Evolutionary conservation across 2,329 filamentous ascomycete genomes (phyloP), one percentile per base, ranked within the genome.

Genomic region (Nannizzia gypsea): DNA sequence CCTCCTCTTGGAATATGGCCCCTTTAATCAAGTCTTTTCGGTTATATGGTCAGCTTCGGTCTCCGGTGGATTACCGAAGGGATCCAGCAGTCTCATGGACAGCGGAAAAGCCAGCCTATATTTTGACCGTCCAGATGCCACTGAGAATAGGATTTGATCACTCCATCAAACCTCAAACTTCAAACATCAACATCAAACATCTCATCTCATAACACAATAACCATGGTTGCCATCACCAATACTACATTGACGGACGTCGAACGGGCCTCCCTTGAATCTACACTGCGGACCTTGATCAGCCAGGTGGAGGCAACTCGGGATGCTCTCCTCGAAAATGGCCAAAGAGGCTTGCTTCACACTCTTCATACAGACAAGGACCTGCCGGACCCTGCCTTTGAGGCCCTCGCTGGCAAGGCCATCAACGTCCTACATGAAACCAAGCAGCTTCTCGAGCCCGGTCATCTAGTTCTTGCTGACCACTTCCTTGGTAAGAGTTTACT

Each of bases 391-490:
- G 50, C 26, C 6, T 8, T 55, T 4, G 50, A 31, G 15, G 17
- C 2, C 13, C 26, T 55, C 28, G 50, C 50, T 3, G 50, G 26
- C 20, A 36, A 55, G 17, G 26, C 50, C 6, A 55, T 55, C 17
- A 36, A 55, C 22, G 15, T 55, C 26, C 50, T 55, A n/a, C 50
- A 28, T 11, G 26, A 31, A 9, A 55, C 34, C 1, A n/a, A 55
- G 11, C 50, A 55, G 50, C 55, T 66, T 13, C 58, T 68, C 1
- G 65, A 67, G 24, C 67, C 68, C 9, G 59, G 60, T 2, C 62
- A 65, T 6, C 58, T 67, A 24, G 55, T 68, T 28, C 66, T 70
- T 4, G 67, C 68, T 1, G 67, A 69, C 56, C 66, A 69, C 55
- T 68, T 68, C 58, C 54, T 69, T 2, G 67, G 67, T 66, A 56